A percentile compares a stretch with the other conserved stretches of the same genome.
phyloP scores from a whole-genome alignment of 2,329 filamentous ascomycete species.

The Madurella fahalii region DNA sequence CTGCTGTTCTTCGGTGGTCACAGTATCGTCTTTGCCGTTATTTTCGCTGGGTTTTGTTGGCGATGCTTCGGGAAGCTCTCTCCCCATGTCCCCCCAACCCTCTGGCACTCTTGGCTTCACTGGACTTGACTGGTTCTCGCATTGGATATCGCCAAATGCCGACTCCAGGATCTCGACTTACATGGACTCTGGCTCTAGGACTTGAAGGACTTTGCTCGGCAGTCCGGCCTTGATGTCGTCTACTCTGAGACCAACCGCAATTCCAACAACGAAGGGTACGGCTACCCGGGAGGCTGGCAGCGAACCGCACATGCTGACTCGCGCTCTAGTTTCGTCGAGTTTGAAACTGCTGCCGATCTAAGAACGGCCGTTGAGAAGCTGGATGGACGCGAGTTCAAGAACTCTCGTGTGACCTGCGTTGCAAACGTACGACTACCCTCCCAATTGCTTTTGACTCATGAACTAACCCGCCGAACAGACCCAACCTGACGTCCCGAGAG shows the following conservation, averaged over 20 bases:
- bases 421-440: conserved; percentile 67
- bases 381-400: conserved; percentile 89
- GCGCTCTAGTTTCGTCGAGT: conserved; percentile 81
- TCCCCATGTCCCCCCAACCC: background rate
- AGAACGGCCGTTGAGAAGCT: conserved; percentile 93
- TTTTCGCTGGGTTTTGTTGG: conserved; percentile 19
- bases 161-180: conserved; percentile 67
- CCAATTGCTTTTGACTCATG: background rate
- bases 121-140: conserved; percentile 31
- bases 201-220: conserved; percentile 97
- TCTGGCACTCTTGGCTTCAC: conserved; percentile 35
- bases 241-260: conserved; percentile 95
- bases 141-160: conserved; percentile 32
- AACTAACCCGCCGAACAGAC: conserved; percentile 15
- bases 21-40: conserved; percentile 4
- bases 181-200: conserved; percentile 83
- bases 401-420: conserved; percentile 76
- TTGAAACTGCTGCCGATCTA: conserved; percentile 86
- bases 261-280: conserved; percentile 86
- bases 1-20: conserved; percentile 7
- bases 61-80: conserved; percentile 7
- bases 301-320: conserved; percentile 9
- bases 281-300: conserved; percentile 20
- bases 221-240: conserved; percentile 94
- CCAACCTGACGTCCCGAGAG: conserved; percentile 48